phyloP scores from a whole-genome alignment of 2,329 filamentous ascomycete genomes.

The Geosmithia putterillii region DNA sequence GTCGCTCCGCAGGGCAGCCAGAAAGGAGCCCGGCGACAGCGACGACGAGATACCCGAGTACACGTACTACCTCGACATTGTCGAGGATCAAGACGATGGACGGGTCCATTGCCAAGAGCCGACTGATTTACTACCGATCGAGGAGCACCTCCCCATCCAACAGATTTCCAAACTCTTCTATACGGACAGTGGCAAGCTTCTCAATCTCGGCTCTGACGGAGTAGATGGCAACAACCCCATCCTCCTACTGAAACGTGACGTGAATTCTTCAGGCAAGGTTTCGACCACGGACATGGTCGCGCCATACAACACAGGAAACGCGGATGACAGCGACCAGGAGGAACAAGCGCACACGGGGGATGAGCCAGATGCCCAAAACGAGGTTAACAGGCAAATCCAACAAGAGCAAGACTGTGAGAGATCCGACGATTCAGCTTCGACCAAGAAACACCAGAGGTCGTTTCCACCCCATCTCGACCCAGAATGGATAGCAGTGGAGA shows the following conservation, averaged over 20 bases:
- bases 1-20: conserved; percentile 62
- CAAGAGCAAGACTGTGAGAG: background rate
- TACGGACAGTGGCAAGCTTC: conserved; percentile 76
- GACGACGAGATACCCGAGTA: conserved; percentile 30
- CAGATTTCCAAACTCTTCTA: conserved; percentile 85
- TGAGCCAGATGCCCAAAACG: conserved; percentile 26
- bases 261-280: background rate
- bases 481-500: conserved; percentile 86
- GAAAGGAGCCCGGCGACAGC: conserved; percentile 51
- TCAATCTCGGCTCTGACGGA: conserved; percentile 54
- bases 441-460: conserved; percentile 4
- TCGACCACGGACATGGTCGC: background rate
- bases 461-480: conserved; percentile 68
- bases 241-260: conserved; percentile 18
- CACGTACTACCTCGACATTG: conserved; percentile 67
- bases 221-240: conserved; percentile 33
- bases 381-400: conserved; percentile 34
- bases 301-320: background rate
- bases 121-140: too few relatives aligned
- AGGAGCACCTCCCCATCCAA: conserved; percentile 38
- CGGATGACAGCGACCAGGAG: background rate
- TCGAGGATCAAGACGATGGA: conserved; percentile 64
- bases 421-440: background rate
- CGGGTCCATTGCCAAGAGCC: conserved; percentile 26
- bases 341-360: too few relatives aligned